Conservation (phyloP, 1,139 yeast species). For the Blastobotrys capitulatus region DNA sequence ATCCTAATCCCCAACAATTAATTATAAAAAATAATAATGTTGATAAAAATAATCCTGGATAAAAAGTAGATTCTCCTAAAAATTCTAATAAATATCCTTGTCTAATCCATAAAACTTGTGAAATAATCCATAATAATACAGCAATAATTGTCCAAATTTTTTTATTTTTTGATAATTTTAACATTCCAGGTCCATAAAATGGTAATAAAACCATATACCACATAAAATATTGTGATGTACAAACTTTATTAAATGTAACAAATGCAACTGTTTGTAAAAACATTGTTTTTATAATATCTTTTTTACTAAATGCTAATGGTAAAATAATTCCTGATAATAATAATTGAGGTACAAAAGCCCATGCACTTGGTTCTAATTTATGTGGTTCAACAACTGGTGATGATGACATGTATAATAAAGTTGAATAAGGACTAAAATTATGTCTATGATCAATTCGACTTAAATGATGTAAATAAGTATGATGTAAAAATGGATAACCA, state of each 20-base stretch:
- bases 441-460: constrained; percentile 87
- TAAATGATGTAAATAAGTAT: constrained; percentile 80
- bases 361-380: constrained; percentile 22
- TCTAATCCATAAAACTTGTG: constrained; percentile 76
- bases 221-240: constrained; percentile 83
- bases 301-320: constrained; percentile 53
- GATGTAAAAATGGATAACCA: constrained; percentile 70
- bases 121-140: constrained; percentile 53
- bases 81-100: constrained; percentile 81
- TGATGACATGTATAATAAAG: constrained; percentile 54
- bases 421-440: constrained; percentile 84
- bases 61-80: constrained; percentile 62
- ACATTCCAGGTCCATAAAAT: constrained; percentile 38
- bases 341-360: constrained; percentile 83
- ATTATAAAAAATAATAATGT: constrained; percentile 62
- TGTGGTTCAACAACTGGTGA: constrained; percentile 22
- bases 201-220: constrained; percentile 90
- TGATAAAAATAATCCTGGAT: constrained; percentile 53
- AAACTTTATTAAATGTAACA: constrained; percentile 88
- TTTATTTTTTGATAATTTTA: neutral
- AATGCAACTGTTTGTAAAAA: constrained; percentile 89
- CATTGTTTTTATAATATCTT: constrained; percentile 55
- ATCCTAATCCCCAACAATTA: constrained; percentile 59
- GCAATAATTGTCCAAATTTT: constrained; percentile 27
- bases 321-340: constrained; percentile 51